Evolutionary conservation across 805 yeast species (phyloP).

Genomic region (Candida jianshihensis): DNA sequence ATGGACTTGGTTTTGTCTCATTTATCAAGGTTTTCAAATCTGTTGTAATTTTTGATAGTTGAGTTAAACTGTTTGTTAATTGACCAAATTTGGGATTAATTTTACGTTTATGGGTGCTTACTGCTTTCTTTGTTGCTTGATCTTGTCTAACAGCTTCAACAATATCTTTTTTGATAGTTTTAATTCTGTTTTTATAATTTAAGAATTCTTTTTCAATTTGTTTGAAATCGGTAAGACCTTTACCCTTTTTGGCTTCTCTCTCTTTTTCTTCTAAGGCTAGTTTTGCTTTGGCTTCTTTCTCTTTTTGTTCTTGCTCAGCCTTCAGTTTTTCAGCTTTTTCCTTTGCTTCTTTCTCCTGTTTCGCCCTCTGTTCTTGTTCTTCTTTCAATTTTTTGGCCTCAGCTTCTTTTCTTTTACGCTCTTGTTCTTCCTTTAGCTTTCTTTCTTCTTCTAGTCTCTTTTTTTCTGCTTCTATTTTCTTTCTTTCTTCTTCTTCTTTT

Average conservation of each 20-base stretch:
- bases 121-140: conserved; percentile 44
- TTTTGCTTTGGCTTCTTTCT: conserved; percentile 12
- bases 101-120: conserved; percentile 58
- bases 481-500: conserved; percentile 10
- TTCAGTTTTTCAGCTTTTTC: conserved; percentile 14
- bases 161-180: conserved; percentile 52
- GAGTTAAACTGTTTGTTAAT: conserved; percentile 62
- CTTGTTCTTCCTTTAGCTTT: conserved; percentile 13
- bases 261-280: conserved; percentile 10
- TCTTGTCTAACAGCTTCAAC: conserved; percentile 48
- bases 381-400: conserved; percentile 13
- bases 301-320: conserved; percentile 9
- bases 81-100: conserved; percentile 91
- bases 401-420: conserved; percentile 21
- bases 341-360: conserved; percentile 10
- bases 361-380: conserved; percentile 7
- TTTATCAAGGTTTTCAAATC: conserved; percentile 46
- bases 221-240: conserved; percentile 28
- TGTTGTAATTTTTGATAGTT: conserved; percentile 42
- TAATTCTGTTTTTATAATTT: conserved; percentile 44
- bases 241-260: conserved; percentile 17
- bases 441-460: conserved; percentile 8
- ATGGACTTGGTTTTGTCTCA: conserved; percentile 38
- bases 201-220: conserved; percentile 37
- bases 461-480: conserved; percentile 11